A percentile compares a stretch with the other conserved stretches of the same genome.
These are phyloP conservation scores for Dictyophora rubrovolvata DNA, from an alignment of 768 basidiomycete genomes.

Conservation along the genomic window DNA sequence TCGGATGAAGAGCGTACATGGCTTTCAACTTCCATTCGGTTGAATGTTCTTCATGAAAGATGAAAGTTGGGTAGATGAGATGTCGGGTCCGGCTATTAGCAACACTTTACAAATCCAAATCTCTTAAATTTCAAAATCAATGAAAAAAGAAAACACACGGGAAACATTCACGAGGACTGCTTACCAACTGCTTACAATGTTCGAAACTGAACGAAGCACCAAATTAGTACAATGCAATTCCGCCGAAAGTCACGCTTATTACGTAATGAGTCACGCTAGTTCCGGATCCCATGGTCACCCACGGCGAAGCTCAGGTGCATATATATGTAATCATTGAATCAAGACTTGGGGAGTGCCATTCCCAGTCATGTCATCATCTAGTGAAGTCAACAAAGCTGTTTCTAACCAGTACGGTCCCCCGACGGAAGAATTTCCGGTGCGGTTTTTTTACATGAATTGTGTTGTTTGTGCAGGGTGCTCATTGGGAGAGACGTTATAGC, in stretches of 20 bases:
- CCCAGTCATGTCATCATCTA: neutral
- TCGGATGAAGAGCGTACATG: constrained; percentile 9
- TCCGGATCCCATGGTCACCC: neutral
- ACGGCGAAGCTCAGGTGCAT: neutral
- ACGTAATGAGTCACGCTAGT: neutral
- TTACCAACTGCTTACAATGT: too few species aligned
- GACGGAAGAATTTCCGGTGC: neutral
- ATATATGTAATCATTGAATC: neutral
- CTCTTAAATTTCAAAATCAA: too few species aligned
- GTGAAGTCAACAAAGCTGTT: constrained; percentile 1
- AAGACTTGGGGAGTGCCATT: neutral
- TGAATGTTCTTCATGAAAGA: neutral
- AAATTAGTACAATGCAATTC: neutral
- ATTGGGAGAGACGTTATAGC: constrained; percentile 20
- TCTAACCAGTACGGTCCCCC: constrained; percentile 2
- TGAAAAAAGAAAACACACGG: too few species aligned
- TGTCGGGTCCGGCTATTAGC: neutral
- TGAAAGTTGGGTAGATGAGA: neutral
- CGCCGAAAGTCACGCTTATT: neutral
- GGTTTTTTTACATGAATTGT: neutral
- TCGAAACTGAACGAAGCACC: neutral
- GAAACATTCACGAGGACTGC: too few species aligned
- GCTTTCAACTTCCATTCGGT: neutral
- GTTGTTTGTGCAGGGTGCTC: neutral
- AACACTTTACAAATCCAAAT: too few species aligned